Evolutionary conservation across 768 basidiomycete species (phyloP).

Genomic region (Pleurotus ostreatus): DNA sequence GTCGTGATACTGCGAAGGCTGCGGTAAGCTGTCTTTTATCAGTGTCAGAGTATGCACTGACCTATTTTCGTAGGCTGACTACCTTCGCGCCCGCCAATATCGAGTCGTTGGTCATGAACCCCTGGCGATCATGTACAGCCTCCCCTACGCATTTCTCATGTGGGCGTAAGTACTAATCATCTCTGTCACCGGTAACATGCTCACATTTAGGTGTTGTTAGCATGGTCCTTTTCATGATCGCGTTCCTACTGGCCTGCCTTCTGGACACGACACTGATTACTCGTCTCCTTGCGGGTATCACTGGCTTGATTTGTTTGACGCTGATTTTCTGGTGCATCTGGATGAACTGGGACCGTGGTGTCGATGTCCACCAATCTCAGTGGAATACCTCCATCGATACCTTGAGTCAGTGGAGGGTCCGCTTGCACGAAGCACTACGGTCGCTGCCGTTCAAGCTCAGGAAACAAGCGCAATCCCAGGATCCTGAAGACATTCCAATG

Average conservation of each 20-base stretch:
- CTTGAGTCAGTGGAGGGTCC: not conserved
- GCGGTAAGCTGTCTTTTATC: slow-evolving; percentile 24
- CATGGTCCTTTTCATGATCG: slow-evolving; percentile 27
- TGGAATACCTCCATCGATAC: not conserved
- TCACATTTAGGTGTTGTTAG: slow-evolving; percentile 15
- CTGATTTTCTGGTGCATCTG: slow-evolving; percentile 25
- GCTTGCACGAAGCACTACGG: too few relatives aligned
- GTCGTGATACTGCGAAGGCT: slow-evolving; percentile 22
- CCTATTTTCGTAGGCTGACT: slow-evolving; percentile 16
- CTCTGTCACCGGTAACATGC: not conserved
- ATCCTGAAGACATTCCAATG: not conserved
- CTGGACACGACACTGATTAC: slow-evolving; percentile 16
- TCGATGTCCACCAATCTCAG: not conserved
- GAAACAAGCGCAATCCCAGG: too few relatives aligned
- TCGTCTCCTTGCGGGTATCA: slow-evolving; percentile 20
- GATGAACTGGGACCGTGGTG: slow-evolving; percentile 15
- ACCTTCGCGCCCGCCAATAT: slow-evolving; percentile 15
- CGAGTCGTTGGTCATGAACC: slow-evolving; percentile 26
- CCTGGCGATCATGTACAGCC: slow-evolving; percentile 34
- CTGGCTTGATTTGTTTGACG: slow-evolving; percentile 17
- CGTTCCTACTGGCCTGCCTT: slow-evolving; percentile 28
- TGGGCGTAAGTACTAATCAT: slow-evolving; percentile 27
- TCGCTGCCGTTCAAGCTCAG: too few relatives aligned
- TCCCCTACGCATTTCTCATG: slow-evolving; percentile 36
- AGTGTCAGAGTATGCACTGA: slow-evolving; percentile 6